A percentile compares a stretch with the other conserved stretches of the same genome.
These are phyloP conservation scores for Barnettozyma californica DNA, from an alignment of 805 yeast genomes.

Conservation along the genomic window DNA sequence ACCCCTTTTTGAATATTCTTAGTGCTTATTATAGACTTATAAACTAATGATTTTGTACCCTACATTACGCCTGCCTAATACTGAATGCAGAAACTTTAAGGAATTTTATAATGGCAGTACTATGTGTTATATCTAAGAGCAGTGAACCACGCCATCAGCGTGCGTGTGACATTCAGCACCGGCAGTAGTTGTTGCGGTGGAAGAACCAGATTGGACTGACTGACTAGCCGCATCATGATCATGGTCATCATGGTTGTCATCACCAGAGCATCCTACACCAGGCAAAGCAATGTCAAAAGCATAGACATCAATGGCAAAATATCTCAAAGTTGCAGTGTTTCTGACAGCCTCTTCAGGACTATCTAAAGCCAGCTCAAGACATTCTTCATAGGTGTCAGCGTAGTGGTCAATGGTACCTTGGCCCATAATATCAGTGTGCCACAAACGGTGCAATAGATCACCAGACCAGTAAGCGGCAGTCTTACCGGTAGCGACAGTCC, in stretches of 20 bases:
- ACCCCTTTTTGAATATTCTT: neutral
- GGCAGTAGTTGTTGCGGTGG: slow-evolving; percentile 8
- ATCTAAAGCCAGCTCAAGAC: slow-evolving; percentile 29
- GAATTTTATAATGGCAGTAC: neutral
- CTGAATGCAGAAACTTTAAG: no score
- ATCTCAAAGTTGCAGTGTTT: slow-evolving; percentile 30
- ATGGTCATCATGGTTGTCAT: slow-evolving; percentile 2
- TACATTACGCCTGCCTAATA: no score
- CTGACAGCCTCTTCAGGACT: slow-evolving; percentile 31
- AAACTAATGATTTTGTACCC: neutral
- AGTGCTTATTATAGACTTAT: slow-evolving; percentile 1
- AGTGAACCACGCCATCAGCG: slow-evolving; percentile 16
- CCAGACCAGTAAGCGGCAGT: slow-evolving; percentile 31
- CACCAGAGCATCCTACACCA: slow-evolving; percentile 27
- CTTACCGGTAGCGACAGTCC: slow-evolving; percentile 21
- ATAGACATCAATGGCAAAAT: slow-evolving; percentile 29
- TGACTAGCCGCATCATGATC: neutral
- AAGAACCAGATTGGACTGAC: neutral
- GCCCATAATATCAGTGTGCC: slow-evolving; percentile 31
- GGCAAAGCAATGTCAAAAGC: slow-evolving; percentile 24
- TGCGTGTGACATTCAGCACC: slow-evolving; percentile 22
- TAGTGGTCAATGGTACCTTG: slow-evolving; percentile 32
- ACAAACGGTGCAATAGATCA: slow-evolving; percentile 35
- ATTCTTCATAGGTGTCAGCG: slow-evolving; percentile 31
- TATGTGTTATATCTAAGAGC: slow-evolving; percentile 8